Base-by-base conservation (phyloP, 805 yeast species). In the Ogataea nakhonphanomensis region DNA sequence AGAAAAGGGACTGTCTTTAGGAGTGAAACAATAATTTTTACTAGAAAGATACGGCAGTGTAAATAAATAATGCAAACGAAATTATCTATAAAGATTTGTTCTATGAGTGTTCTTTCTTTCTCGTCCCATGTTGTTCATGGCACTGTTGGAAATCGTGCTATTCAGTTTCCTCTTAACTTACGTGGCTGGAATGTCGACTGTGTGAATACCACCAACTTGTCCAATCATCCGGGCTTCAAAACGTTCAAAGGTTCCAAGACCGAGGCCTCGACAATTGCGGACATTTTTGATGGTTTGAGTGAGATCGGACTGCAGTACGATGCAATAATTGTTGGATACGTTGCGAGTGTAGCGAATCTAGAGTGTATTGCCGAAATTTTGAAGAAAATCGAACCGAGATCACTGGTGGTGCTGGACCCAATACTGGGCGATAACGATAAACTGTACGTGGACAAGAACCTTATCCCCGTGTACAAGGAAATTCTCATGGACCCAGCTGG, bases 101-200 rank as follows among this genome's bases (percentile, higher is more conserved):
- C 11, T 1, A 43, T 41, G 30, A 59, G 62, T 30, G 57, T 71
- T 5, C 69, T 84, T 2, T 73, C 85, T 3, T 69, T 89, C 8
- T 91, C 87, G 51, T 87, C 96, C 3, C 97, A 93, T 61, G 98
- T 93, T 1, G 89, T 79, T 2, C 98, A 91, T 58, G 99, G 99
- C 2, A 84, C 87, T 54, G 99, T 93, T 2, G 99, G 99, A 1
- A 89, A 89, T 59, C 76, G 81, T 42, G 95, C 96, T 0, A 86
- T 93, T 1, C 84, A 91, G 2, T 85, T 93, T 57, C 96, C 98
- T 0, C 65, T 91, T 15, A 97, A 91, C 57, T 67, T 79, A 30
- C 70, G 77, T 32, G 95, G 93, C 0, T 91, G 97, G 96, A 91
- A 93, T 57, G 95, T 90, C 8, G 96, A 91, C 58, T 79, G 79